Evolutionary conservation across 2,329 filamentous ascomycete species (phyloP).

Genomic region (Hirsutella thompsonii): DNA sequence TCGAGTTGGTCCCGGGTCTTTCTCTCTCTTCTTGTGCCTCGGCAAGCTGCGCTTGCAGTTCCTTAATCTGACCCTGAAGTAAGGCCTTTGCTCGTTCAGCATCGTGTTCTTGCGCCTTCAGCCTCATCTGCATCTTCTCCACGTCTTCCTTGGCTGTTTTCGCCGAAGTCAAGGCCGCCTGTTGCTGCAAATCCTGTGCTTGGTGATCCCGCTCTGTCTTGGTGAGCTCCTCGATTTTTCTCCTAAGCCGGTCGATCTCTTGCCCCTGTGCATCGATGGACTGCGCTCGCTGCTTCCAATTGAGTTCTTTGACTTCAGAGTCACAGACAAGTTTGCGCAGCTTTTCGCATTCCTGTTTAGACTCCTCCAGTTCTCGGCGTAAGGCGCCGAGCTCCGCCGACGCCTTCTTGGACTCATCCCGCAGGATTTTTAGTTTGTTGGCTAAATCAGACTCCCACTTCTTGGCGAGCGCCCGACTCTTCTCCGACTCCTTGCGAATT

Average conservation of each 20-base stretch:
- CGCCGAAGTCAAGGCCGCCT: slow-evolving; percentile 42
- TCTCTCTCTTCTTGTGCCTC: slow-evolving; percentile 19
- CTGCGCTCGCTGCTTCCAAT: slow-evolving; percentile 49
- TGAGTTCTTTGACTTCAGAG: slow-evolving; percentile 55
- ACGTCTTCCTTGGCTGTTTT: slow-evolving; percentile 45
- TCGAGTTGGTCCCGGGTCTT: slow-evolving; percentile 14
- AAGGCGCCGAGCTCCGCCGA: slow-evolving; percentile 42
- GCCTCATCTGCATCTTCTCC: slow-evolving; percentile 43
- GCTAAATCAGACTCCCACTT: slow-evolving; percentile 66
- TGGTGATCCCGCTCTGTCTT: slow-evolving; percentile 50
- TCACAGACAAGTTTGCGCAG: slow-evolving; percentile 54
- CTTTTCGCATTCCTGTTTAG: slow-evolving; percentile 47
- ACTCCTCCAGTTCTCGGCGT: slow-evolving; percentile 42
- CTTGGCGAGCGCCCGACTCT: slow-evolving; percentile 58
- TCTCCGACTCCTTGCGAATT: slow-evolving; percentile 59
- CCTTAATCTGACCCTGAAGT: slow-evolving; percentile 35
- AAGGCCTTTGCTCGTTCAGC: slow-evolving; percentile 26
- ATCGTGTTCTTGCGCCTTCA: slow-evolving; percentile 38
- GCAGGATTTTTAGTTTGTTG: slow-evolving; percentile 49
- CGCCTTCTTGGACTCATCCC: slow-evolving; percentile 58
- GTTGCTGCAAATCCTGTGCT: slow-evolving; percentile 47
- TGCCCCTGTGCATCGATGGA: slow-evolving; percentile 47
- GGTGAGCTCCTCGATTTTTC: slow-evolving; percentile 47
- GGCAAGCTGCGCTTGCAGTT: slow-evolving; percentile 31
- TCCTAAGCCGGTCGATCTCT: slow-evolving; percentile 46